A percentile compares a stretch with the other conserved stretches of the same genome.
These are phyloP conservation scores for Polysphondylium violaceum DNA, from an alignment of 78 protist genomes.

Conservation along the genomic window DNA sequence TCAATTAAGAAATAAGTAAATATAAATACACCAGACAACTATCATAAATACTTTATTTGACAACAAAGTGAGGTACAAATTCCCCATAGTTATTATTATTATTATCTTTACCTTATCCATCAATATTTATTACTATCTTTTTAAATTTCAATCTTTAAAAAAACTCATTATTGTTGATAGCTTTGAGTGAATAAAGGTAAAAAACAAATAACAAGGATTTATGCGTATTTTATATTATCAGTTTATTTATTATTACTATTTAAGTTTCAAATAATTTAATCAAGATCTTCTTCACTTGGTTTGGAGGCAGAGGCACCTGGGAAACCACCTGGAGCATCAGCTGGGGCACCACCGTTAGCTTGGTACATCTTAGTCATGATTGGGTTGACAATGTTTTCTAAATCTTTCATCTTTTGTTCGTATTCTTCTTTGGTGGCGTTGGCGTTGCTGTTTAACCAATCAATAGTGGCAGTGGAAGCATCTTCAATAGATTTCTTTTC, in stretches of 20 bases:
- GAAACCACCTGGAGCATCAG: conserved; percentile 88
- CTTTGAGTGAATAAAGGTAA: too few species aligned
- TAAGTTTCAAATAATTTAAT: conserved; percentile 5
- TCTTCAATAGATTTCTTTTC: conserved; percentile 89
- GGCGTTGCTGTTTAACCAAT: conserved; percentile 88
- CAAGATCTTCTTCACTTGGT: conserved; percentile 17
- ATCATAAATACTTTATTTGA: too few species aligned
- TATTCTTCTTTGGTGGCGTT: conserved; percentile 93
- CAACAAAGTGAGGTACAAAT: too few species aligned
- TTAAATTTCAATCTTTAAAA: too few species aligned
- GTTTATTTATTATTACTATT: background rate
- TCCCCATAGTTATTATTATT: too few species aligned
- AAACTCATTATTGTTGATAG: too few species aligned
- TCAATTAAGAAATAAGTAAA: too few species aligned
- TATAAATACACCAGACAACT: too few species aligned
- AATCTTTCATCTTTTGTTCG: conserved; percentile 91
- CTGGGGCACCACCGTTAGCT: conserved; percentile 81
- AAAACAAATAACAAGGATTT: too few species aligned
- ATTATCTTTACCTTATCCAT: too few species aligned
- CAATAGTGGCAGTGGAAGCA: conserved; percentile 89
- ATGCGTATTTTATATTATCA: background rate
- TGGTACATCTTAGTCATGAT: conserved; percentile 94
- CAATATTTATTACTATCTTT: too few species aligned
- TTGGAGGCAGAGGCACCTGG: conserved; percentile 74
- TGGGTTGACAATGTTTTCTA: conserved; percentile 93